Evolutionary conservation across 257 asterid species (phyloP).

Genomic region (Jasminum sambac): DNA sequence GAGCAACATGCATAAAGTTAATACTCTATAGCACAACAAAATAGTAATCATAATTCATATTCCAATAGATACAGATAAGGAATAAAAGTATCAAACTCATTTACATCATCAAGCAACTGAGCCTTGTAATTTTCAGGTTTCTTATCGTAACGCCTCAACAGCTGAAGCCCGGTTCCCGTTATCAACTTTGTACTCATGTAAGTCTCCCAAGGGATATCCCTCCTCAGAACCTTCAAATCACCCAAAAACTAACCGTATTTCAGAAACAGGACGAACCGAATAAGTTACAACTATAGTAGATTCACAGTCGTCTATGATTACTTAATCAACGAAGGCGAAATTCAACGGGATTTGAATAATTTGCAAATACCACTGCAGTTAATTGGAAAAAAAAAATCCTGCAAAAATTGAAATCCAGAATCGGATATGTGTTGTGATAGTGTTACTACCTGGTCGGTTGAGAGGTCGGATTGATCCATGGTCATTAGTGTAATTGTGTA

Average conservation of each 20-base stretch:
- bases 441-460: conserved; percentile 44
- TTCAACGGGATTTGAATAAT: neutral
- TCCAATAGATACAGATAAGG: neutral
- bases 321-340: neutral
- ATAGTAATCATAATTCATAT: neutral
- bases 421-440: neutral
- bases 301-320: neutral
- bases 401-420: neutral
- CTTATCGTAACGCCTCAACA: conserved; percentile 86
- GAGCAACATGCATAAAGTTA: neutral
- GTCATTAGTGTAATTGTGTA: conserved; percentile 32
- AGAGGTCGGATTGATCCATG: conserved; percentile 46
- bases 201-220: conserved; percentile 97
- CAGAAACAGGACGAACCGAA: neutral
- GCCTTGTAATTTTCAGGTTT: conserved; percentile 71
- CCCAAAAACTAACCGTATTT: neutral
- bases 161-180: conserved; percentile 81
- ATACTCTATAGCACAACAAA: neutral
- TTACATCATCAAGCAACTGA: conserved; percentile 84
- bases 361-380: conserved; percentile 1
- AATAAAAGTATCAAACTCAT: neutral
- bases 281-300: neutral
- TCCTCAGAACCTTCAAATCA: conserved; percentile 56
- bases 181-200: conserved; percentile 88
- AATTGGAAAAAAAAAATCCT: neutral